Percentiles rank a stretch among this genome's conserved stretches.
Conservation (phyloP, 2,329 filamentous ascomycete species). For the Ustulina deusta region DNA sequence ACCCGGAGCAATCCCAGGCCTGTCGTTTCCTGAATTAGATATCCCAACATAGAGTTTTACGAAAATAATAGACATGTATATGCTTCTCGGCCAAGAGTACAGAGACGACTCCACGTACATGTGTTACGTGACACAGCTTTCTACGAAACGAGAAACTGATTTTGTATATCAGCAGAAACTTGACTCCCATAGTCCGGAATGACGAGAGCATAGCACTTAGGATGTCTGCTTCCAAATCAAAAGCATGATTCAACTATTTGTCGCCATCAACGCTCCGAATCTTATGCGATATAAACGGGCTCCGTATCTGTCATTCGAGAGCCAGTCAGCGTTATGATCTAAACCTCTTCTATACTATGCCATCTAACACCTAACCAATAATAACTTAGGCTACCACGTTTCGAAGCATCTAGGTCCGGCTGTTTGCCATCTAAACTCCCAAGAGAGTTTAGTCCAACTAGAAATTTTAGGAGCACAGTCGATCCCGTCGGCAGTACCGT, state of each 20-base stretch:
- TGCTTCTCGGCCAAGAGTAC: neutral
- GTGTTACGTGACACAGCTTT: no score
- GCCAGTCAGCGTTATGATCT: no score
- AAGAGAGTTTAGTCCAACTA: constrained; percentile 8
- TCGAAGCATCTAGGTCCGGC: constrained; percentile 17
- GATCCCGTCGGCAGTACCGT: neutral
- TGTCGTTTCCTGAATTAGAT: constrained; percentile 31
- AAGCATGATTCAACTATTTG: neutral
- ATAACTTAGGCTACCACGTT: neutral
- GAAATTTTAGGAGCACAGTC: neutral
- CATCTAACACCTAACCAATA: neutral
- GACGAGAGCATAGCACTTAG: neutral
- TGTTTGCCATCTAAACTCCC: constrained; percentile 7
- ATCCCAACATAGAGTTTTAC: constrained; percentile 31
- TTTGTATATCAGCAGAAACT: neutral
- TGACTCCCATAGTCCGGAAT: neutral
- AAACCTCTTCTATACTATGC: neutral
- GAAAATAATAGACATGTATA: constrained; percentile 30
- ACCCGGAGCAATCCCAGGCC: constrained; percentile 29
- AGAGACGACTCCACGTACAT: neutral
- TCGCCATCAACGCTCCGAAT: neutral
- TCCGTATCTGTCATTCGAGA: neutral
- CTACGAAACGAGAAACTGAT: neutral
- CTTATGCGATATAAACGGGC: neutral
- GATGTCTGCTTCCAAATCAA: neutral